These are phyloP conservation scores for Debaryomyces hansenii DNA, from an alignment of 805 yeast species.

Conservation along the genomic window DNA sequence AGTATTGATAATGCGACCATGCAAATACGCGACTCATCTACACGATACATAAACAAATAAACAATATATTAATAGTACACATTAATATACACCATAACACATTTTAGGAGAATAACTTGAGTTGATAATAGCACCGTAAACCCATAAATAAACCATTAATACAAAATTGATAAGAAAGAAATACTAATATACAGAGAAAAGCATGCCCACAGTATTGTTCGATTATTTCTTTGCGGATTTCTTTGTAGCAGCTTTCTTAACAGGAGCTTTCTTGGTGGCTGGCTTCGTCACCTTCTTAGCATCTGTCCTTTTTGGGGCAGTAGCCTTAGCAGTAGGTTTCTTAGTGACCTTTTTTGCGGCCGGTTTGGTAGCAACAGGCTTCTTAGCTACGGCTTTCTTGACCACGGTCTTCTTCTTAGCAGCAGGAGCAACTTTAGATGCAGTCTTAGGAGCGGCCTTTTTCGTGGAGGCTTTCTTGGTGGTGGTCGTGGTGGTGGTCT, in stretches of 20 bases:
- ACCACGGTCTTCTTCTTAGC: constrained; percentile 13
- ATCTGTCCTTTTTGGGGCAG: constrained; percentile 11
- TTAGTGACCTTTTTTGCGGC: constrained; percentile 11
- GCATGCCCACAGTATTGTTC: no score
- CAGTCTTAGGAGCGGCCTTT: constrained; percentile 17
- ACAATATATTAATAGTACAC: constrained; percentile 2
- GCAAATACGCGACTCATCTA: neutral
- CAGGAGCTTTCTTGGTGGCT: constrained; percentile 19
- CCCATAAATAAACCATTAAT: neutral
- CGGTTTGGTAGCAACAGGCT: constrained; percentile 22
- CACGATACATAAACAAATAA: neutral
- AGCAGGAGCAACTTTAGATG: constrained; percentile 11
- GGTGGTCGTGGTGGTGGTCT: constrained; percentile 2
- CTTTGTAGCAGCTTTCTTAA: constrained; percentile 16
- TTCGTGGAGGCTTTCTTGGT: constrained; percentile 15
- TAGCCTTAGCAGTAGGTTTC: constrained; percentile 19
- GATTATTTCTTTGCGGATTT: neutral
- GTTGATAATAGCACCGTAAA: neutral
- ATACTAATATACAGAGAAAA: neutral
- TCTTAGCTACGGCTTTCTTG: constrained; percentile 20
- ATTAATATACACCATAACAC: constrained; percentile 3
- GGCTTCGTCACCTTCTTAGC: constrained; percentile 28
- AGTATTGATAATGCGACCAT: no score
- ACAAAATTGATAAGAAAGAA: neutral
- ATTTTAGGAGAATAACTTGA: neutral